Base-by-base conservation (phyloP, 2,329 filamentous ascomycete species). In the Metarhizium robertsii region DNA sequence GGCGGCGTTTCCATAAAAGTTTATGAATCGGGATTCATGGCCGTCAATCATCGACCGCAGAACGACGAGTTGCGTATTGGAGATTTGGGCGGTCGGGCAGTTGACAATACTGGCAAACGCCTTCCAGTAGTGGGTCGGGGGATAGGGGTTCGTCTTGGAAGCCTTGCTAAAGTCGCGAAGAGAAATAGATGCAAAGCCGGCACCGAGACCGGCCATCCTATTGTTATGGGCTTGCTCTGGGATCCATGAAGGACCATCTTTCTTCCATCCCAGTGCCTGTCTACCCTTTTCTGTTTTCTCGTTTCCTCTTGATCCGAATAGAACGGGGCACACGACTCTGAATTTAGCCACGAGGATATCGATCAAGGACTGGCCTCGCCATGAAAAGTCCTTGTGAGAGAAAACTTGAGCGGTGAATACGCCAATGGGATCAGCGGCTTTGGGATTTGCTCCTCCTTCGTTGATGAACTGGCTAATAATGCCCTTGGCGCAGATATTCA, bases 271-370 rank as follows among this genome's bases (percentile, higher is more conserved):
- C 2, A 95, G 71, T n/a, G 80, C 78, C 18, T 71, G 61, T 13
- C 85, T 80, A 1, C 90, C 90, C 11, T 76, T 75, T 49, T 84
- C 79, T 0, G 85, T 95, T 58, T 79, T 84, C 67, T 95, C 90
- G 59, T 77, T 84, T 29, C 90, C 92, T 47, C 83, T 79, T 60
- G 92, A 83, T 18, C 92, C 92, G 67, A 95, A 97, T 0, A 99
- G 75, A 1, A 91, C 85, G 0, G 94, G 92, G 64, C 90, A 95
- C 3, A 83, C 78, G 16, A 88, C 77, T 57, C 91, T 84, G 64
- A 89, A 88, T 69, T 97, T 96, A 54, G 92, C 77, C 64, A 95
- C 86, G 34, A 97, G 77, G 57, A 97, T 88, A 66, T 95, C 89
- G 53, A 90, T 85, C 56, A 95, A 76, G 1, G 85, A 79, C 50